These are phyloP conservation scores for Penicillium diatomitis DNA, from an alignment of 495 filamentous ascomycete species.

Conservation along the genomic window DNA sequence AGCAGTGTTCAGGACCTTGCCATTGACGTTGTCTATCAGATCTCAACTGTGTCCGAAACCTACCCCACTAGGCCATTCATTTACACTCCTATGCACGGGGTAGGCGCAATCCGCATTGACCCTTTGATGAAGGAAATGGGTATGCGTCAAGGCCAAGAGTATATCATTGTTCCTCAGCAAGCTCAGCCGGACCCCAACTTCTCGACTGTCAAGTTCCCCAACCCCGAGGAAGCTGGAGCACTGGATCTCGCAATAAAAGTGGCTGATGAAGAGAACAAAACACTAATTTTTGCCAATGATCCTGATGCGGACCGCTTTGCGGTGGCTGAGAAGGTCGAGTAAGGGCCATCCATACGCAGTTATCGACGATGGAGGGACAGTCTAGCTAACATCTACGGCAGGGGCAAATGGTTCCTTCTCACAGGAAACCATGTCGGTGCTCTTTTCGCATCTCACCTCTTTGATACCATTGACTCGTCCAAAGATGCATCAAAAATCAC, in stretches of 20 bases:
- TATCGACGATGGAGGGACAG: too few relatives aligned
- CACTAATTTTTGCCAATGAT: conserved; percentile 56
- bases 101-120: conserved; percentile 45
- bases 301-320: conserved; percentile 69
- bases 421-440: conserved; percentile 64
- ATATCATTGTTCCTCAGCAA: conserved; percentile 41
- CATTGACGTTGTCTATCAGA: conserved; percentile 17
- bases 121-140: conserved; percentile 36
- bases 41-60: conserved; percentile 25
- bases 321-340: conserved; percentile 51
- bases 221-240: conserved; percentile 63
- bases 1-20: not conserved
- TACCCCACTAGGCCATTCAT: conserved; percentile 38
- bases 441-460: conserved; percentile 49
- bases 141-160: conserved; percentile 18
- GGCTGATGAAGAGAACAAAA: conserved; percentile 40
- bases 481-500: conserved; percentile 30
- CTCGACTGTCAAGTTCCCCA: conserved; percentile 61
- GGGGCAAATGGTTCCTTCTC: conserved; percentile 51
- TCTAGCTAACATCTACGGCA: not conserved
- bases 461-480: conserved; percentile 32
- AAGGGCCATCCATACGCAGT: conserved; percentile 5
- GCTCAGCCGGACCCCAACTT: conserved; percentile 57
- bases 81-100: conserved; percentile 66
- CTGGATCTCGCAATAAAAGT: conserved; percentile 52